Evolutionary conservation across 192 early-diverging fungal species (phyloP), one percentile per base, ranked within the genome.

Genomic region (Lunasporangiospora selenospora): DNA sequence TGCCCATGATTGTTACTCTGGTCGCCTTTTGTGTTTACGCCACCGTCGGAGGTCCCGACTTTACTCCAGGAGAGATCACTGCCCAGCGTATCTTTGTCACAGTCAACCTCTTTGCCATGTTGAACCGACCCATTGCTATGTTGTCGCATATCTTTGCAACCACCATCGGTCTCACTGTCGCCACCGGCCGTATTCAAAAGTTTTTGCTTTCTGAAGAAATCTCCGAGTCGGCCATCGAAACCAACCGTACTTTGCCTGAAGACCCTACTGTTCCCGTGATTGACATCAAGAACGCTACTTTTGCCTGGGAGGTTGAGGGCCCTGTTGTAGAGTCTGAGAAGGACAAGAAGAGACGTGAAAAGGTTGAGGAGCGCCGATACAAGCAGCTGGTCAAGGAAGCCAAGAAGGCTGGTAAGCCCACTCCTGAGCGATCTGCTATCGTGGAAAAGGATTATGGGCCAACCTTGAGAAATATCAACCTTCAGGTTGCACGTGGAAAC

Each of bases 401-500:
- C 13, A 27, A 26, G 16, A 60, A 69, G 43, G n/a, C 45, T n/a
- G 58, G 51, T 44, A 54, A 69, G 36, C 57, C 65, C 2, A 2
- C 40, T 4, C 56, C 65, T 1, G 26, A 21, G 16, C 23, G 9
- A 11, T 26, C 45, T 47, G 45, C 9, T 9, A 8, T 11, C 1
- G 18, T 27, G 27, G 40, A 56, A 19, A 55, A 55, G 40, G 36
- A 47, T 26, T 47, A 47, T 21, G 42, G 24, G 4, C 52, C 44
- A 9, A 48, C 53, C 30, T 36, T 65, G 21, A 31, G n/a, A n/a
- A 57, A 75, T 15, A 69, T 81, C 47, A 53, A 78, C 36, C 18
- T 81, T 7, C 24, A 54, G 18, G 46, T 65, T 4, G 41, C 42
- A 10, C 57, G 58, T 19, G 63, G 90, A 30, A 48, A 80, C 27